Evolutionary conservation across 768 basidiomycete genomes (phyloP).

Genomic region (Cyclocybe cylindracea): DNA sequence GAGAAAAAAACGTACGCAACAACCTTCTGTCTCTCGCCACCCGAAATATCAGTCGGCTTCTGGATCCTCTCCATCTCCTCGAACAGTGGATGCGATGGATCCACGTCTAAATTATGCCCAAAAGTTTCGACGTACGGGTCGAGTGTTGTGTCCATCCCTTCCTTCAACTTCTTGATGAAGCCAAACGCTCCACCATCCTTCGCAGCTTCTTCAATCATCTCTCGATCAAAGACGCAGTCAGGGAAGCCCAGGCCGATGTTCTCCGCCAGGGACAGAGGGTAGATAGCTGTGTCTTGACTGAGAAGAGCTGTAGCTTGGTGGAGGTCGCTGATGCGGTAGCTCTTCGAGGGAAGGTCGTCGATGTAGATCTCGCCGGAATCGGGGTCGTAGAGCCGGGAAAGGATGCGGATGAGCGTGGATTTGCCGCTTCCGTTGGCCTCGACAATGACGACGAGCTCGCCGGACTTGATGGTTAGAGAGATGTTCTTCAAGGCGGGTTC

Average conservation of each 20-base stretch:
- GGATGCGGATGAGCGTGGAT: slow-evolving; percentile 49
- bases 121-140: no score
- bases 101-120: slow-evolving; percentile 24
- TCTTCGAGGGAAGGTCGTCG: slow-evolving; percentile 36
- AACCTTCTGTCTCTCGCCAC: slow-evolving; percentile 47
- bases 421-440: slow-evolving; percentile 59
- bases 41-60: slow-evolving; percentile 31
- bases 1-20: slow-evolving; percentile 37
- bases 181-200: slow-evolving; percentile 38
- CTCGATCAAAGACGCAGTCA: slow-evolving; percentile 10
- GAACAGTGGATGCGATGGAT: slow-evolving; percentile 23
- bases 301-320: slow-evolving; percentile 46
- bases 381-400: slow-evolving; percentile 49
- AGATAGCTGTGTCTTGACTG: slow-evolving; percentile 49
- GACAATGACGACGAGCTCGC: slow-evolving; percentile 54
- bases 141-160: no score
- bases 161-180: slow-evolving; percentile 23
- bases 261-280: slow-evolving; percentile 44
- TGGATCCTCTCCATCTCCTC: slow-evolving; percentile 16
- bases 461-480: slow-evolving; percentile 44
- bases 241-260: slow-evolving; percentile 35
- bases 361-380: slow-evolving; percentile 42
- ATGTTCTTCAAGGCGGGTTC: slow-evolving; percentile 36
- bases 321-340: slow-evolving; percentile 38
- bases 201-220: slow-evolving; percentile 32